Evolutionary conservation across 2,329 filamentous ascomycete species (phyloP), one percentile per base, ranked within the genome.

Genomic region (Hypoxylon sp.): DNA sequence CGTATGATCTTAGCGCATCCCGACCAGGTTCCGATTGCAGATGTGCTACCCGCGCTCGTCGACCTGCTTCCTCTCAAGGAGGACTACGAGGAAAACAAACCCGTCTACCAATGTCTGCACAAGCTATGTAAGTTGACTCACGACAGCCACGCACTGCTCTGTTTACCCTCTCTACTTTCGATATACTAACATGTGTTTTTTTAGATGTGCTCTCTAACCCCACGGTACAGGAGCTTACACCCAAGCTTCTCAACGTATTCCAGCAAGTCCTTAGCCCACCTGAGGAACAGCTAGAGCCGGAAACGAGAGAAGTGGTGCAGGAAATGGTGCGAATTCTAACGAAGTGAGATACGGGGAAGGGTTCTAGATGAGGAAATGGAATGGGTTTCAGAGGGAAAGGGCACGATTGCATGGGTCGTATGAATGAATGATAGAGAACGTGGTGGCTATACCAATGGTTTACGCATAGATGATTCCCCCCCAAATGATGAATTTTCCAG

Each of bases 31-130:
- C 93, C 94, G 17, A 85, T 97, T 55, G 80, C 85, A 39, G 89
- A 97, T 63, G 92, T 97, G 19, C 86, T 99, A 1, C 94, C 94
- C 24, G 88, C 88, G 0, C 81, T 98, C 26, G 86, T 96, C 59
- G 86, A 87, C 64, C 85, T 94, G 26, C 86, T 98, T 37, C 95
- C 95, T 8, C 84, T 98, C 66, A 92, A 91, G 78, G 94, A 97
- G 76, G 95, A 98, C 78, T 98, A 87, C 72, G 93, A 97, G 79
- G 95, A 98, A 86, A 98, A 99, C 80, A 92, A 92, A 73, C 93
- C 95, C 7, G 89, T 98, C 63, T 99, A 91, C 81, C 87, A 91
- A 77, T 96, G 94, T 87, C 90, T 99, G 73, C 90, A 92, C 78
- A 89, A 91, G 78, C 86, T 98, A 68, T 97, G 88, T 91, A 83